Evolutionary conservation across 2,329 filamentous ascomycete genomes (phyloP).

Genomic region (Colletotrichum sp.): DNA sequence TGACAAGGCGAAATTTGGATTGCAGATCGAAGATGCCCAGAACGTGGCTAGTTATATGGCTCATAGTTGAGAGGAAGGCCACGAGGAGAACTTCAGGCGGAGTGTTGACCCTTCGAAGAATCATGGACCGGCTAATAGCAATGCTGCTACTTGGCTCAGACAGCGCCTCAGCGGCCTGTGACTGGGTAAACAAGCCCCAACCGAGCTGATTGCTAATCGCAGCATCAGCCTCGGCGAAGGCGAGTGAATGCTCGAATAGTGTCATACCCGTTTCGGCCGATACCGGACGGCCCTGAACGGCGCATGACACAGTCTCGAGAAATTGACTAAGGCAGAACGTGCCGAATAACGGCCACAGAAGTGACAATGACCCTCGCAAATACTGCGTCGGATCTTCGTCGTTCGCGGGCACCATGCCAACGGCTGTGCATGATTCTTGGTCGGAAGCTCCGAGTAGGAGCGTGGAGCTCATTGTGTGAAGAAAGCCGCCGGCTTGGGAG

Average conservation of each 20-base stretch:
- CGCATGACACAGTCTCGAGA: conserved; percentile 85
- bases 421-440: conserved; percentile 74
- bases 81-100: conserved; percentile 88
- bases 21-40: conserved; percentile 84
- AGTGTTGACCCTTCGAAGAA: conserved; percentile 83
- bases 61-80: conserved; percentile 86
- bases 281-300: conserved; percentile 81
- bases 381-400: conserved; percentile 55
- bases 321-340: conserved; percentile 80
- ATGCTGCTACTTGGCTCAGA: conserved; percentile 30
- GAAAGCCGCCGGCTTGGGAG: conserved; percentile 68
- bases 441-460: conserved; percentile 79
- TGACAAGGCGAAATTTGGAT: conserved; percentile 79
- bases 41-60: conserved; percentile 83
- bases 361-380: conserved; percentile 77
- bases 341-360: conserved; percentile 77
- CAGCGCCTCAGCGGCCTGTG: conserved; percentile 37
- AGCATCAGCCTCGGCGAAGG: conserved; percentile 93
- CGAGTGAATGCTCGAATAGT: conserved; percentile 92
- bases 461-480: conserved; percentile 75
- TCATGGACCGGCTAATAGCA: conserved; percentile 65
- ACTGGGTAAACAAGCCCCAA: conserved; percentile 67
- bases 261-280: conserved; percentile 94
- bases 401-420: conserved; percentile 71
- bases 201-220: conserved; percentile 82